phyloP scores from a whole-genome alignment of 2,329 filamentous ascomycete species.

The Fusarium globosum region DNA sequence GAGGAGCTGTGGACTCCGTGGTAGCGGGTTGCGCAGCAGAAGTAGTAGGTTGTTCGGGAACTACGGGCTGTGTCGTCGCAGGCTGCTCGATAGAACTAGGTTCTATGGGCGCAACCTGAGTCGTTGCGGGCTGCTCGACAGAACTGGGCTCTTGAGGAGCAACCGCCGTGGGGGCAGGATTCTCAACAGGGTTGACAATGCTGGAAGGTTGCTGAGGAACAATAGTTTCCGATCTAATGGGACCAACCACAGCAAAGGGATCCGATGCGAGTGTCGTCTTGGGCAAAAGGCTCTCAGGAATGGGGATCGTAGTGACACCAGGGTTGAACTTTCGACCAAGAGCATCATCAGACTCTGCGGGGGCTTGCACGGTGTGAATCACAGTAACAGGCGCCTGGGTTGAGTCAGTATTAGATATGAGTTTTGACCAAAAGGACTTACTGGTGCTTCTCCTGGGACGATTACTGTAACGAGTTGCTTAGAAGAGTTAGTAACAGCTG shows the following conservation, averaged over 20 bases:
- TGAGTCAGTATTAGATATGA: background rate
- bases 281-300: constrained; percentile 41
- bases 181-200: background rate
- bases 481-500: background rate
- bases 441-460: constrained; percentile 32
- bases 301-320: constrained; percentile 49
- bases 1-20: background rate
- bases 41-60: background rate
- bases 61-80: background rate
- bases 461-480: constrained; percentile 31
- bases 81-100: background rate
- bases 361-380: constrained; percentile 32
- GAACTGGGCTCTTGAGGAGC: background rate
- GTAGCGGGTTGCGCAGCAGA: background rate
- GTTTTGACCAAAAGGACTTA: background rate
- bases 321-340: constrained; percentile 1
- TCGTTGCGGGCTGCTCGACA: background rate
- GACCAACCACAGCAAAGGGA: constrained; percentile 25
- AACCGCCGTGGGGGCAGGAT: background rate
- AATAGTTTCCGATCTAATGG: background rate
- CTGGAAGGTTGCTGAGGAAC: constrained; percentile 5
- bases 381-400: constrained; percentile 31
- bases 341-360: constrained; percentile 14
- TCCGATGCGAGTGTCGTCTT: constrained; percentile 44
- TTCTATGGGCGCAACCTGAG: background rate